phyloP scores from a whole-genome alignment of 495 filamentous ascomycete genomes.

The Neurospora intermedia region DNA sequence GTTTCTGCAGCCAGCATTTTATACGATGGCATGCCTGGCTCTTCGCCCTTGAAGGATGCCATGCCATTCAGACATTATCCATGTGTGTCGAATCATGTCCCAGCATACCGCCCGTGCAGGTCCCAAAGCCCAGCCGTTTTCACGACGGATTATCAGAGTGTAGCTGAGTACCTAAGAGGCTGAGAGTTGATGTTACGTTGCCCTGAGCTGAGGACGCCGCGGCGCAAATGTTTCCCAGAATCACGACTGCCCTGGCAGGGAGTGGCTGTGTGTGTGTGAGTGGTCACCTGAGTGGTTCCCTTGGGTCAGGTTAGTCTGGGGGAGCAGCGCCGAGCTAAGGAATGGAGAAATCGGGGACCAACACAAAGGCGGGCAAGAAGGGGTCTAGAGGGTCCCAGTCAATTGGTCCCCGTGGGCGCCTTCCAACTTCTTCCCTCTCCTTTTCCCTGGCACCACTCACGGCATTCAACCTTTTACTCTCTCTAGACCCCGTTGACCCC shows the following conservation, averaged over 20 bases:
- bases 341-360: conserved; percentile 2
- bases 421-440: conserved; percentile 1
- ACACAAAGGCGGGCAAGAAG: conserved; percentile 1
- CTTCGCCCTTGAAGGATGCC: background rate
- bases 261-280: background rate
- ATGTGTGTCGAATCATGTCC: background rate
- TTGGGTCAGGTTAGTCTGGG: background rate
- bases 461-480: background rate
- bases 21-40: too few species aligned
- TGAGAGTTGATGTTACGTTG: background rate
- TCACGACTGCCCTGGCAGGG: background rate
- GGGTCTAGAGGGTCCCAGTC: background rate
- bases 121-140: background rate
- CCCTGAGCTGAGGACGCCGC: background rate
- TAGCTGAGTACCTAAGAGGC: background rate
- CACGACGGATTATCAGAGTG: background rate
- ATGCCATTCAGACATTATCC: background rate
- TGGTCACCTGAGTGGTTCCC: background rate
- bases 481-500: background rate
- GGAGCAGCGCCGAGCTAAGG: background rate
- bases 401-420: background rate
- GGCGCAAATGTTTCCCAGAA: background rate
- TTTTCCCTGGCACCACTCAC: background rate
- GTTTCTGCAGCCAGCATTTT: background rate
- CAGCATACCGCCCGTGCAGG: background rate